Percentiles rank a stretch among this genome's conserved stretches.
Conservation (phyloP, 2,329 filamentous ascomycete species). For the Curvularia hawaiiensis region DNA sequence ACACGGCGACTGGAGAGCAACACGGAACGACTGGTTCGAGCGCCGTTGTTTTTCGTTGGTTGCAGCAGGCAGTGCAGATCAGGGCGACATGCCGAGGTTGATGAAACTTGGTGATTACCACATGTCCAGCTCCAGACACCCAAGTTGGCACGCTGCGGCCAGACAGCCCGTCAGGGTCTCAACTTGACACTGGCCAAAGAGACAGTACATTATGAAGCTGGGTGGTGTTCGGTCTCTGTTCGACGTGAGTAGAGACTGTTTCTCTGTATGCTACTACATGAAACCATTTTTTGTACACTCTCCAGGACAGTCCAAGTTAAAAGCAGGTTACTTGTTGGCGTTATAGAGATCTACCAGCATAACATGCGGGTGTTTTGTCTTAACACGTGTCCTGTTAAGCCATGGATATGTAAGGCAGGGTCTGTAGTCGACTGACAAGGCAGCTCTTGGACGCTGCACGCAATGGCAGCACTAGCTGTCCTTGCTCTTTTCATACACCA, state of each 20-base stretch:
- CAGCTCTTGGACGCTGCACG: neutral
- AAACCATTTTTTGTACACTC: neutral
- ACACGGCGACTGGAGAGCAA: neutral
- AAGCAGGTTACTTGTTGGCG: neutral
- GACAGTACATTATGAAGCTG: too few species aligned
- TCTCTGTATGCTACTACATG: neutral
- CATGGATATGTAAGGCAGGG: neutral
- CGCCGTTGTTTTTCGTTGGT: neutral
- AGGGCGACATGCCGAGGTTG: neutral
- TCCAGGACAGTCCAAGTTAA: neutral
- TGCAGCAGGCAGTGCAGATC: neutral
- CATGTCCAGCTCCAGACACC: too few species aligned
- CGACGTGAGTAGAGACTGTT: too few species aligned
- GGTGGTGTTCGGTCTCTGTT: too few species aligned
- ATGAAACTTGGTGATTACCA: neutral
- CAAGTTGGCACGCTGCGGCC: too few species aligned
- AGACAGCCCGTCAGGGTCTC: too few species aligned
- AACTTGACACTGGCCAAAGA: neutral
- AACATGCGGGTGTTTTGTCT: neutral
- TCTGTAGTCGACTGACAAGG: neutral
- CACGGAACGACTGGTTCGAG: neutral
- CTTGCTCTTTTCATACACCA: neutral
- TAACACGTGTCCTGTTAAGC: neutral
- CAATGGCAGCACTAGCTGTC: neutral
- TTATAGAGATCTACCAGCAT: neutral